Base-by-base conservation (phyloP, 139 green algal genomes). In the Chlamydomonas urium region DNA sequence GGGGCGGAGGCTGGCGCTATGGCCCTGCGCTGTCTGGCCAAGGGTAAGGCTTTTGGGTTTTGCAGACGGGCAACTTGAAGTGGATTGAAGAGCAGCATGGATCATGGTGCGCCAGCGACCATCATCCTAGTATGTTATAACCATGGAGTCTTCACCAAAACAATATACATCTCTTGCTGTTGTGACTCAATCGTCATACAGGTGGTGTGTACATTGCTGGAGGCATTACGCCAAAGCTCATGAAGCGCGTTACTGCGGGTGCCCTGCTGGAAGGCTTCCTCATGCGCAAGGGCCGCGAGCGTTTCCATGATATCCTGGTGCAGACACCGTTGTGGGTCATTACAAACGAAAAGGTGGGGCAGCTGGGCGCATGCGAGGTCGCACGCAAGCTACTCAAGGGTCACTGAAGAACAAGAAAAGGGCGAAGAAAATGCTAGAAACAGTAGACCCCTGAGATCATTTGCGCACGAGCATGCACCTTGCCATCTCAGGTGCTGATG, bases 181-280 rank as follows among this genome's bases (percentile, higher is more conserved):
- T n/a, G n/a, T n/a, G n/a, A n/a, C n/a, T n/a, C n/a, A n/a, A n/a
- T n/a, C n/a, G n/a, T n/a, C n/a, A n/a, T 62, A 36, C 79, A 71
- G 91, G 91, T 5, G 92, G 92, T 23, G 88, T 96, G 8, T 97
- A 96, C 83, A 90, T 97, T 53, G 89, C 87, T 35, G 92, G 92
- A 24, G 93, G 93, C 65, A 96, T 97, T 74, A 84, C 86, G 24
- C 89, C 89, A 33, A 92, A 88, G 35, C 63, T 56, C 6, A 65
- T 91, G 26, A 62, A 86, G 1, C 73, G 85, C 23, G 82, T 93
- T 23, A 58, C 79, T 59, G 66, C 48, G 0, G 87, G 86, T 6
- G 76, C 79, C 1, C 60, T 93, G 78, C 61, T 87, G 35, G 86
- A 93, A 34, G 85, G 85, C 10, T 96, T 93, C 69, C 65, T 93